phyloP scores from a whole-genome alignment of 2,329 filamentous ascomycete species.

The Hymenoscyphus linearis region DNA sequence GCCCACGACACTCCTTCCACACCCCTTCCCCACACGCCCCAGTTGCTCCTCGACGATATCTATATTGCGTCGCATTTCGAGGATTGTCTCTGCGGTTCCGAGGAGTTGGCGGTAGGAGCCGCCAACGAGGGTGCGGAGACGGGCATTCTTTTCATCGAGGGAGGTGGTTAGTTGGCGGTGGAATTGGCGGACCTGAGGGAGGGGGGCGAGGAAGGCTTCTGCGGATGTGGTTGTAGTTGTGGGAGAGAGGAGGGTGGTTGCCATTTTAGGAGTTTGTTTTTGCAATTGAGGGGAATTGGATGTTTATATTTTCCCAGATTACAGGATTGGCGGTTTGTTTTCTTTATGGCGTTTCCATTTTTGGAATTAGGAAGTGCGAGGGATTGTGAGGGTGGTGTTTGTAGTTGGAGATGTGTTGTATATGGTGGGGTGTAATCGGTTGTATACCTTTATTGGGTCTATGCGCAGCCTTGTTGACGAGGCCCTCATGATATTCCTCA shows the following conservation, averaged over 20 bases:
- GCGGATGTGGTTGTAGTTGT: slow-evolving; percentile 11
- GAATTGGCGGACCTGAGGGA: slow-evolving; percentile 59
- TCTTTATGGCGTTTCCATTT: background rate
- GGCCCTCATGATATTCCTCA: too few species aligned
- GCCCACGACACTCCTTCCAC: slow-evolving; percentile 67
- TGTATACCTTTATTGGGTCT: too few species aligned
- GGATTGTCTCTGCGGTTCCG: slow-evolving; percentile 88
- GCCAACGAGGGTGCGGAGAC: slow-evolving; percentile 59
- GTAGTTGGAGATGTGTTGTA: background rate
- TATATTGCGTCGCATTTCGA: slow-evolving; percentile 79
- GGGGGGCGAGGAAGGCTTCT: slow-evolving; percentile 42
- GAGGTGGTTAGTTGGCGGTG: slow-evolving; percentile 54
- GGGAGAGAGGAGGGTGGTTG: slow-evolving; percentile 4
- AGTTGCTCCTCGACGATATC: slow-evolving; percentile 67
- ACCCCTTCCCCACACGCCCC: slow-evolving; percentile 66
- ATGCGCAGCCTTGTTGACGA: too few species aligned
- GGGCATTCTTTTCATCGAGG: slow-evolving; percentile 57
- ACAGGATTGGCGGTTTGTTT: background rate
- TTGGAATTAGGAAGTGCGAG: background rate
- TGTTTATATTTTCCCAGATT: background rate
- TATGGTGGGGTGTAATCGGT: too few species aligned
- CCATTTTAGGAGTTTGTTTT: background rate
- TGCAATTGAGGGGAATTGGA: background rate
- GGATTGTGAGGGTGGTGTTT: background rate
- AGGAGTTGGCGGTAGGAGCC: slow-evolving; percentile 80